phyloP scores from a whole-genome alignment of 805 yeast species.

The Metschnikowia shivogae region DNA sequence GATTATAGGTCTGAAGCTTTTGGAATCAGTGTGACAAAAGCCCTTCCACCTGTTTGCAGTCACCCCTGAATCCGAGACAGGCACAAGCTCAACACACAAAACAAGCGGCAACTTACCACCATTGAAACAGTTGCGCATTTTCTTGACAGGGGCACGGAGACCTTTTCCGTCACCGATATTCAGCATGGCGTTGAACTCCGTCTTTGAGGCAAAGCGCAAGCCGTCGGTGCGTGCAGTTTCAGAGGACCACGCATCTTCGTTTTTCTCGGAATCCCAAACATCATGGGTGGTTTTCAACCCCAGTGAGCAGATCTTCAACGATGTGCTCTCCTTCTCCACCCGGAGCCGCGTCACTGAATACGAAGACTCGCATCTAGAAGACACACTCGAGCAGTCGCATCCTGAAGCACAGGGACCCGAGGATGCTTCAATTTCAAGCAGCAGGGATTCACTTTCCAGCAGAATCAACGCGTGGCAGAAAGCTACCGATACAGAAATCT shows the following conservation, averaged over 20 bases:
- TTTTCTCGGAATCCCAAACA: slow-evolving; percentile 18
- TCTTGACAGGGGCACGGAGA: too few species aligned
- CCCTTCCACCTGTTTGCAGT: too few species aligned
- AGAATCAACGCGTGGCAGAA: slow-evolving; percentile 18
- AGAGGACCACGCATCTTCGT: slow-evolving; percentile 12
- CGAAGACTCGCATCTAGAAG: slow-evolving; percentile 3
- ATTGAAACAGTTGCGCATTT: too few species aligned
- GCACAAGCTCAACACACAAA: too few species aligned
- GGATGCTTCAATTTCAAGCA: not conserved
- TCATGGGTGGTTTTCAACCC: slow-evolving; percentile 20
- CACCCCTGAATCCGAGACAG: too few species aligned
- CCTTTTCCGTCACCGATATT: not conserved
- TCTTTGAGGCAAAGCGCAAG: slow-evolving; percentile 11
- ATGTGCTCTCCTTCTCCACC: slow-evolving; percentile 17
- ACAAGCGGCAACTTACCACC: too few species aligned
- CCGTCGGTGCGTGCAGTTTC: slow-evolving; percentile 10
- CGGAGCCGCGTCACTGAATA: slow-evolving; percentile 14
- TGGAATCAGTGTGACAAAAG: too few species aligned
- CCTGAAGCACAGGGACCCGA: not conserved
- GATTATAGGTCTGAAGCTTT: too few species aligned
- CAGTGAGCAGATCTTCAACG: slow-evolving; percentile 12
- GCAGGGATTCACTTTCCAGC: slow-evolving; percentile 10
- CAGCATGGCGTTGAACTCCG: slow-evolving; percentile 16
- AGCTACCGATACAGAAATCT: slow-evolving; percentile 12
- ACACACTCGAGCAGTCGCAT: not conserved